Percentiles rank a stretch among this genome's conserved stretches.
Evolutionary conservation across 495 filamentous ascomycete genomes (phyloP).

Genomic region (Hyaloscypha hepaticicola): DNA sequence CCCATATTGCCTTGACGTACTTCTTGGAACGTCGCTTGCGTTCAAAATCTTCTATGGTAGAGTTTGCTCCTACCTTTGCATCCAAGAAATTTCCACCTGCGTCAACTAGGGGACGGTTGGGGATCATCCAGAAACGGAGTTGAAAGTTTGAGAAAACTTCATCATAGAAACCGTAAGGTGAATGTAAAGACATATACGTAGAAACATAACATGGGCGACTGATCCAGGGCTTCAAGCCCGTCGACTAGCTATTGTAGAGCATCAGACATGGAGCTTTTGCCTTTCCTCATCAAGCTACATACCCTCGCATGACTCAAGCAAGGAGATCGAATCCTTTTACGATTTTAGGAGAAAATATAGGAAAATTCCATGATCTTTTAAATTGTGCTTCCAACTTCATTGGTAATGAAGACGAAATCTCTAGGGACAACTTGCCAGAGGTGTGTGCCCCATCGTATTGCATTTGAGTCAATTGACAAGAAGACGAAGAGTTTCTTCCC

Average conservation of each 20-base stretch:
- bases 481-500: conserved; percentile 6
- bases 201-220: background rate
- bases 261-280: conserved; percentile 37
- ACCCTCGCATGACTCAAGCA: conserved; percentile 38
- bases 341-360: conserved; percentile 3
- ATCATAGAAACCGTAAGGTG: conserved; percentile 9
- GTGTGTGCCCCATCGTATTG: too few relatives aligned
- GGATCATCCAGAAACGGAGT: conserved; percentile 39
- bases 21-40: conserved; percentile 14
- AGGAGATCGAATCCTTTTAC: conserved; percentile 1
- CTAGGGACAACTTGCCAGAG: background rate
- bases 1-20: conserved; percentile 34
- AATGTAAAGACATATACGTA: background rate
- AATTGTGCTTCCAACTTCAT: conserved; percentile 4
- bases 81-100: conserved; percentile 32
- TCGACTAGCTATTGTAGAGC: conserved; percentile 27
- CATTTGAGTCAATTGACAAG: background rate
- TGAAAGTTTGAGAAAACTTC: background rate
- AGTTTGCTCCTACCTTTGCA: conserved; percentile 34
- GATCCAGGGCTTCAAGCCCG: conserved; percentile 22
- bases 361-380: conserved; percentile 4
- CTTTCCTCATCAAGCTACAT: conserved; percentile 35
- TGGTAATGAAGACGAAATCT: conserved; percentile 1
- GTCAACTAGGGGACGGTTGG: conserved; percentile 38
- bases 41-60: conserved; percentile 38